Evolutionary conservation across 163 green algal species (phyloP), one percentile per base, ranked within the genome.

Genomic region (Coccomyxa subellipsoidea): DNA sequence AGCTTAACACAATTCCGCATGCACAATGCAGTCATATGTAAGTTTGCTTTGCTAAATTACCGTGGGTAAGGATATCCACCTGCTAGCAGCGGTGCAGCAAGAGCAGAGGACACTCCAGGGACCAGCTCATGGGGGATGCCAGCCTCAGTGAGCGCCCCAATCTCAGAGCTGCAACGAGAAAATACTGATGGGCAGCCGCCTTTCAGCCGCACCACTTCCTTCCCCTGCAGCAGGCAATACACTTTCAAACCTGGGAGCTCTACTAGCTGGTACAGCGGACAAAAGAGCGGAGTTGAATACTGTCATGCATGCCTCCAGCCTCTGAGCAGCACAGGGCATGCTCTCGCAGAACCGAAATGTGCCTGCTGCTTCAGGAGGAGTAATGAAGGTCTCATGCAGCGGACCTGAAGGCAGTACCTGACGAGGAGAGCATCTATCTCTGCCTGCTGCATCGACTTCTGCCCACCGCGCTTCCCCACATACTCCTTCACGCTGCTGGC

Each of bases 151-250:
- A 93, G 84, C 31, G 90, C 91, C 0, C 76, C 79, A 38, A 93
- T 82, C 82, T 96, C 92, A 38, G 84, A 89, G 59, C 84, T 72
- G 23, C 90, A 81, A 23, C 92, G 77, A 29, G 83, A 90, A 81
- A 95, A 96, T 4, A 91, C 87, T 4, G 90, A 91, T 4, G 90
- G 90, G 80, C 91, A 95, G 38, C 93, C 93, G 27, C 93, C 93
- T 79, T 96, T 96, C 27, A 96, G 87, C 40, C 92, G 87, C 72
- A 95, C 90, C 32, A 96, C 91, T 1, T 73, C 38, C 54, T 81
- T 84, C 34, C 90, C 91, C 86, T 91, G 80, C 35, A 77, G 32
- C 66, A 34, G 8, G 27, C 1, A 36, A 73, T 18, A 36, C n/a
- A n/a, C n/a, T n/a, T n/a, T n/a, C n/a, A n/a, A n/a, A n/a, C n/a